phyloP scores from a whole-genome alignment of 23 red algal species.

The Gracilaria domingensis region DNA sequence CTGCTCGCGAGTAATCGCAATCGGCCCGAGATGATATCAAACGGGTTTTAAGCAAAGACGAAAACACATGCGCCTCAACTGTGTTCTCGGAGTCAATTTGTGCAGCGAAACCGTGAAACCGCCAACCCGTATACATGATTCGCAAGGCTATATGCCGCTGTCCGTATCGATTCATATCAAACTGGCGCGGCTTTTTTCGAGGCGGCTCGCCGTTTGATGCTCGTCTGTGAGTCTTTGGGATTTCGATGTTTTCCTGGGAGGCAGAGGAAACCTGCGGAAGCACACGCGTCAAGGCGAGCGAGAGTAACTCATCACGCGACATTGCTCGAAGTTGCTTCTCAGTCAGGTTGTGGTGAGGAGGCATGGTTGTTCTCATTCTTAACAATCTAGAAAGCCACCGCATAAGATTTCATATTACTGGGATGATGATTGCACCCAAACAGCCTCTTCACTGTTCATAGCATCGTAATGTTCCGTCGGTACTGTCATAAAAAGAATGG shows the following conservation, averaged over 20 bases:
- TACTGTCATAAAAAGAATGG: too few relatives aligned
- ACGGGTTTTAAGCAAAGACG: conserved; percentile 41
- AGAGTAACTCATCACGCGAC: conserved; percentile 15
- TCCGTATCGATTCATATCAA: conserved; percentile 68
- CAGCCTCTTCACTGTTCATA: background rate
- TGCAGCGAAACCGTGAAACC: conserved; percentile 62
- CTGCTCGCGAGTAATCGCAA: conserved; percentile 84
- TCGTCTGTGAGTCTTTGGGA: background rate
- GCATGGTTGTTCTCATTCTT: conserved; percentile 19
- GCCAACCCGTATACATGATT: conserved; percentile 56
- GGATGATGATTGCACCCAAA: background rate
- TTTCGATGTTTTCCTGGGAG: background rate
- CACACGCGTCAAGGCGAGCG: background rate
- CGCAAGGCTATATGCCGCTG: conserved; percentile 58
- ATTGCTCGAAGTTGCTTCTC: conserved; percentile 38
- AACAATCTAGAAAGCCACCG: background rate
- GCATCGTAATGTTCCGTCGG: background rate
- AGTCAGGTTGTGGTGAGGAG: background rate
- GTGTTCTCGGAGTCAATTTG: conserved; percentile 50
- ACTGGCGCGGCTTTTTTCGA: conserved; percentile 38
- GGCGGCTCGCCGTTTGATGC: conserved; percentile 7
- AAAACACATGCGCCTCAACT: conserved; percentile 58
- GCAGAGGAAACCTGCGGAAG: background rate
- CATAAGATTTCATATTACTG: background rate
- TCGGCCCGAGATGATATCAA: conserved; percentile 43